Evolutionary conservation across 805 yeast genomes (phyloP), one percentile per base, ranked within the genome.

Genomic region (Debaryomyces prosopidis): DNA sequence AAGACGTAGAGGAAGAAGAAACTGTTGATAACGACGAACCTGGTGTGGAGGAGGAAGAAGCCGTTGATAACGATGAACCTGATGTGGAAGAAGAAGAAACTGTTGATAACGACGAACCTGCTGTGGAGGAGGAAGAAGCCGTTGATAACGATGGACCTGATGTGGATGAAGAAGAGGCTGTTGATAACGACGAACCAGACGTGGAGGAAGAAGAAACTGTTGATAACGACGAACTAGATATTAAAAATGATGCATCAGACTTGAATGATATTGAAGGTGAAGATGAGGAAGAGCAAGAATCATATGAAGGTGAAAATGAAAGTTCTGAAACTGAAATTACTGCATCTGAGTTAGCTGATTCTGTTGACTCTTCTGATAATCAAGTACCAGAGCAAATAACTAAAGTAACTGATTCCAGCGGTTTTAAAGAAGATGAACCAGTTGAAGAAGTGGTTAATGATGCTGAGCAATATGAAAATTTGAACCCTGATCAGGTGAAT

Each of bases 1-100:
- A 30, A 12, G 38, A 31, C 6, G 42, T 27, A 42, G 54, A 46
- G 15, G 41, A 35, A 35, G 43, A 44, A 8, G 47, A n/a, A n/a
- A n/a, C 26, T 5, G 54, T 47, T 10, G 33, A 43, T n/a, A n/a
- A n/a, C n/a, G n/a, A n/a, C n/a, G n/a, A n/a, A n/a, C n/a, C n/a
- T n/a, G n/a, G n/a, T n/a, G n/a, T n/a, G n/a, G 40, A 37, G 23
- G 31, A 11, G 9, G 30, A 4, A n/a, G 17, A 6, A 20, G 40
- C n/a, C 14, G 28, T 19, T n/a, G 18, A 11, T 9, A 6, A 7
- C 6, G 39, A 36, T 8, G n/a, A n/a, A n/a, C n/a, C n/a, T n/a
- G n/a, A n/a, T n/a, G n/a, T n/a, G n/a, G 34, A 15, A 31, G 9
- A 31, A n/a, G 34, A 31, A 15, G 28, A 14, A 15, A 34, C n/a